Base-by-base conservation (phyloP, 768 basidiomycete genomes). In the Mycena pura region DNA sequence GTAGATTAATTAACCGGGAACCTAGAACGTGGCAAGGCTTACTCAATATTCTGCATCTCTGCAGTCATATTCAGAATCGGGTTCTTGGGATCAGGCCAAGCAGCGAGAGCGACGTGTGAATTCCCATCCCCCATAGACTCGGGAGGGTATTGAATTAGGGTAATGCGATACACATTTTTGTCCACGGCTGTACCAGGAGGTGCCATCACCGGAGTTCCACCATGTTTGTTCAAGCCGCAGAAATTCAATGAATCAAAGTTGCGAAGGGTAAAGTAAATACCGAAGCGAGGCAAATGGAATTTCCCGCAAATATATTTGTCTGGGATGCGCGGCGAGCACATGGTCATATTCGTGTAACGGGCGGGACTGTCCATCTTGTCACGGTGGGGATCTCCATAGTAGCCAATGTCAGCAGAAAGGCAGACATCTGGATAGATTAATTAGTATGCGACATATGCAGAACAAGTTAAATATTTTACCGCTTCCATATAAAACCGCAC, bases 231-330 rank as follows among this genome's bases (percentile, higher is more conserved):
- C 1, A 59, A 41, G 2, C 57, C 57, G 24, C 48, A 59, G 14
- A 59, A 59, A 39, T 50, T 50, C 1, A 38, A 31, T 1, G 57
- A 50, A 34, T 59, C 57, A 32, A 47, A 59, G 31, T 59, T 44
- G 10, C 22, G 29, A 1, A 59, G 31, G 0, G 57, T 34, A n/a
- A 59, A 50, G 9, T 50, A n/a, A 14, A 59, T 51, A 0, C 57
- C 57, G 10, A 51, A n/a, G 1, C 48, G 29, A 0, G 38, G 34
- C 13, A 59, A 44, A n/a, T 44, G 38, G 41, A 59, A 59, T 38
- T 46, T 36, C 0, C 57, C 27, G 14, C 45, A 28, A 9, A 28
- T 27, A 19, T 59, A 59, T 2, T 13, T 28, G 11, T 39, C 19
- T 1, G 57, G 57, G 10, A 59, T 34, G 1, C n/a, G 22, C n/a